Percentiles rank a stretch among this genome's conserved stretches.
These are phyloP conservation scores for Eleusine coracana DNA, from an alignment of 176 grass and related monocot genomes.

Conservation along the genomic window DNA sequence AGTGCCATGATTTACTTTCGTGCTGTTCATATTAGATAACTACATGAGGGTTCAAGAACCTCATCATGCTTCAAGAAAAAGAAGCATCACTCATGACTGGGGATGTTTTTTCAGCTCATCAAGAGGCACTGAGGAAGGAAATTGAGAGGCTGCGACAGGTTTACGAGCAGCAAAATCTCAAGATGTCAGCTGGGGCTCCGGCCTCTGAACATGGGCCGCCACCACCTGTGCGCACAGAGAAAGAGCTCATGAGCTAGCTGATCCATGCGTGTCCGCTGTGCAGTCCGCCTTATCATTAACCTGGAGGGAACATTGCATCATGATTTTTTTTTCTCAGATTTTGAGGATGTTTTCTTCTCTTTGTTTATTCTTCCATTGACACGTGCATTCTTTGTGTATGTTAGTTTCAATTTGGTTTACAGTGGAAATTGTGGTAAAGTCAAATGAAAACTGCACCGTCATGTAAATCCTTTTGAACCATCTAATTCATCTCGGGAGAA, in stretches of 20 bases:
- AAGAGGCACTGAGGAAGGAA: slow-evolving; percentile 86
- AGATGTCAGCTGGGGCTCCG: slow-evolving; percentile 40
- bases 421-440: slow-evolving; percentile 30
- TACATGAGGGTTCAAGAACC: neutral
- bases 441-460: slow-evolving; percentile 8
- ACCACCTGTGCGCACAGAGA: slow-evolving; percentile 41
- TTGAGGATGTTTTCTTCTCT: slow-evolving; percentile 38
- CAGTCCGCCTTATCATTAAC: slow-evolving; percentile 49
- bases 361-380: slow-evolving; percentile 29
- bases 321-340: slow-evolving; percentile 25
- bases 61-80: slow-evolving; percentile 1
- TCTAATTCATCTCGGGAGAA: slow-evolving; percentile 2
- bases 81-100: slow-evolving; percentile 4
- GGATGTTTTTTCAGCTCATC: slow-evolving; percentile 65
- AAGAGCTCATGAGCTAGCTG: slow-evolving; percentile 56
- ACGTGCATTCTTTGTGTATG: slow-evolving; percentile 37
- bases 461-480: slow-evolving; percentile 41
- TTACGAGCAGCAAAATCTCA: slow-evolving; percentile 83
- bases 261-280: slow-evolving; percentile 7
- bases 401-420: slow-evolving; percentile 20
- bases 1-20: neutral
- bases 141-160: slow-evolving; percentile 87
- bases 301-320: slow-evolving; percentile 38
- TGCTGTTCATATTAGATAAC: neutral
- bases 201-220: slow-evolving; percentile 34